These are phyloP conservation scores for Phanerochaete sordida DNA, from an alignment of 768 basidiomycete genomes.

Conservation along the genomic window DNA sequence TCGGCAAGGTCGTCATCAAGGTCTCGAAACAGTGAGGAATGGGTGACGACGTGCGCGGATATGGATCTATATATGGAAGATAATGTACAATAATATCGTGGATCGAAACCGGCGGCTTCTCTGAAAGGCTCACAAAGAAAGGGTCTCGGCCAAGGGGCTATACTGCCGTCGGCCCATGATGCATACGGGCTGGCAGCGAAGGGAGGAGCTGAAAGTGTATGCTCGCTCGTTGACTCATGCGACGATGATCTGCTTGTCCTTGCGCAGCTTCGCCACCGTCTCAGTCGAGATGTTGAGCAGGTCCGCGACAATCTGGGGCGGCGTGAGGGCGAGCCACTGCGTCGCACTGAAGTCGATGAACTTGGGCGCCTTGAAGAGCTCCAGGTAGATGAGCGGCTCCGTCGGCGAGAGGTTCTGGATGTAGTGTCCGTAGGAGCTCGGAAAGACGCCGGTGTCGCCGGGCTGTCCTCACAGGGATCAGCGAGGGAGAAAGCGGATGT, in stretches of 20 bases:
- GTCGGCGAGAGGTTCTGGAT: constrained; percentile 24
- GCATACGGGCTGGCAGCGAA: too few species aligned
- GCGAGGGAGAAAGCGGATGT: not conserved
- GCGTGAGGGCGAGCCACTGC: constrained; percentile 24
- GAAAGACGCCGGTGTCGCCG: constrained; percentile 24
- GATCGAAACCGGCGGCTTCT: too few species aligned
- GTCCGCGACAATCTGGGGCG: constrained; percentile 21
- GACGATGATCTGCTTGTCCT: constrained; percentile 21
- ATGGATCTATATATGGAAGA: too few species aligned
- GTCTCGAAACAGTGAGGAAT: constrained; percentile 27
- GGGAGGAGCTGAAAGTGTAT: too few species aligned
- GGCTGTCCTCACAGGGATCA: not conserved
- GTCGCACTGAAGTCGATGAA: constrained; percentile 25
- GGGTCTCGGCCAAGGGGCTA: too few species aligned
- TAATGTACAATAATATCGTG: too few species aligned
- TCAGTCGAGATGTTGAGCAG: constrained; percentile 19
- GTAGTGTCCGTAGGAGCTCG: constrained; percentile 22
- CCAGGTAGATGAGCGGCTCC: constrained; percentile 24
- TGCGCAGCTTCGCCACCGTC: constrained; percentile 14
- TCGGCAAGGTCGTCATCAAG: constrained; percentile 60
- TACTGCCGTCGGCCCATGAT: too few species aligned
- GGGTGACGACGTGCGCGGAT: too few species aligned
- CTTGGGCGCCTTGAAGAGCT: constrained; percentile 23
- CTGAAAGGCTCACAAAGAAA: too few species aligned
- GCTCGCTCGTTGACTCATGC: constrained; percentile 8